These are phyloP conservation scores for Phaeosphaeriaceae sp. DNA, from an alignment of 2,329 filamentous ascomycete species.

Conservation along the genomic window DNA sequence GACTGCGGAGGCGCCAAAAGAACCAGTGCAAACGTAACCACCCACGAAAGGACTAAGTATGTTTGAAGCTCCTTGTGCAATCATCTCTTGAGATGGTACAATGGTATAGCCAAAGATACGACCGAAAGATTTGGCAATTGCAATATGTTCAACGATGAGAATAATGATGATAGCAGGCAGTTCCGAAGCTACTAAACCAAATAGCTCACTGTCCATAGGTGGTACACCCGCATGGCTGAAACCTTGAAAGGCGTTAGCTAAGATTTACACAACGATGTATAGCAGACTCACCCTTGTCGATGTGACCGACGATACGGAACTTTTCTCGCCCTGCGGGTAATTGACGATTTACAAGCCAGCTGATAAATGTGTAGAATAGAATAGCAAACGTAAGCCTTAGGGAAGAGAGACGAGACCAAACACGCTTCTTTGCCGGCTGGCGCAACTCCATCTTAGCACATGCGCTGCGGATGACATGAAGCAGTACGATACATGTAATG, in stretches of 20 bases:
- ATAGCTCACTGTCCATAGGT: conserved; percentile 66
- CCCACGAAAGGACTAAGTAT: conserved; percentile 86
- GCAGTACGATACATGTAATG: conserved; percentile 76
- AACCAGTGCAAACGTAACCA: conserved; percentile 87
- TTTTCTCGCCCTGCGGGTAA: conserved; percentile 51
- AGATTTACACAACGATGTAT: background rate
- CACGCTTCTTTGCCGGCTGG: conserved; percentile 69
- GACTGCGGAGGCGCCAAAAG: conserved; percentile 92
- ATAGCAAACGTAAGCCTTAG: conserved; percentile 88
- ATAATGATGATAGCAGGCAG: conserved; percentile 87
- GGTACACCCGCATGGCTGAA: conserved; percentile 81
- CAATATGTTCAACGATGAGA: conserved; percentile 90
- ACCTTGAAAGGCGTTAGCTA: conserved; percentile 52
- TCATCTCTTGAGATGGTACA: conserved; percentile 89
- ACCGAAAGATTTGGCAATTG: conserved; percentile 93
- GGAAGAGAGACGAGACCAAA: conserved; percentile 86
- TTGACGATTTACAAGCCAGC: conserved; percentile 71
- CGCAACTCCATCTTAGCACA: conserved; percentile 72
- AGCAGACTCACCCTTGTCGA: conserved; percentile 69
- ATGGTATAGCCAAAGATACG: conserved; percentile 93
- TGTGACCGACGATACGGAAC: conserved; percentile 74
- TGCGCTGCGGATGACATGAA: conserved; percentile 65
- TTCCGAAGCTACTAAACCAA: conserved; percentile 70
- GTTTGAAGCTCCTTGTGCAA: conserved; percentile 88
- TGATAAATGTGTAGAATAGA: conserved; percentile 85